Evolutionary conservation across 192 early-diverging fungal species (phyloP).

Genomic region (Polychytrium aggregatum): DNA sequence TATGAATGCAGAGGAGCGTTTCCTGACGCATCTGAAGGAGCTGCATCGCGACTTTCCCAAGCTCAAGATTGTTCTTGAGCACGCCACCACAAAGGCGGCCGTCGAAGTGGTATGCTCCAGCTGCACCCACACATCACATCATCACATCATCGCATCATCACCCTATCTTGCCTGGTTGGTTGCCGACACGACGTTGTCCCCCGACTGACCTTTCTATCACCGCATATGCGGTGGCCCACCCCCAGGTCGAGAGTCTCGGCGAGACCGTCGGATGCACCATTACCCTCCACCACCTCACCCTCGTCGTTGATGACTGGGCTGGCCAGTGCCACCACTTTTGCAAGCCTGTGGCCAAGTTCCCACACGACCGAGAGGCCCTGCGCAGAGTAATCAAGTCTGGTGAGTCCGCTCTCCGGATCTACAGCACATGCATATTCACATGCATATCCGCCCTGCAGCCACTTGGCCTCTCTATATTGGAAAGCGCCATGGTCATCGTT

Average conservation of each 20-base stretch:
- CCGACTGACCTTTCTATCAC: background rate
- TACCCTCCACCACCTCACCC: conserved; percentile 86
- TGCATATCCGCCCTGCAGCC: no score
- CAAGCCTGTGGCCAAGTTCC: conserved; percentile 97
- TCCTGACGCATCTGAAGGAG: conserved; percentile 72
- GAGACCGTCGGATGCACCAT: conserved; percentile 88
- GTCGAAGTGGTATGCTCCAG: conserved; percentile 63
- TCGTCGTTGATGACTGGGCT: conserved; percentile 96
- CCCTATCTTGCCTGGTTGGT: conserved; percentile 3
- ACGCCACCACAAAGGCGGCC: conserved; percentile 89
- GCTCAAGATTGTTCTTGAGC: conserved; percentile 91
- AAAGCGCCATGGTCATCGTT: conserved; percentile 1
- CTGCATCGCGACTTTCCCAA: conserved; percentile 85
- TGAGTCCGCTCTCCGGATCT: no score
- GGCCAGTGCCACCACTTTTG: conserved; percentile 93
- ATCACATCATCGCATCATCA: background rate
- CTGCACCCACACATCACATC: background rate
- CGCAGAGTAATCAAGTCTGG: conserved; percentile 56
- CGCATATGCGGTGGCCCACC: conserved; percentile 1
- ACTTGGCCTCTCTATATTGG: no score
- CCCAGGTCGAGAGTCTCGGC: conserved; percentile 70
- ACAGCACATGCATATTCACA: no score
- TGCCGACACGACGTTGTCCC: background rate
- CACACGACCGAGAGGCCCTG: conserved; percentile 79
- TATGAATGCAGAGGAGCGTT: conserved; percentile 90